These are phyloP conservation scores for Sugiyamaella pinicola DNA, from an alignment of 1,139 yeast genomes.

Conservation along the genomic window DNA sequence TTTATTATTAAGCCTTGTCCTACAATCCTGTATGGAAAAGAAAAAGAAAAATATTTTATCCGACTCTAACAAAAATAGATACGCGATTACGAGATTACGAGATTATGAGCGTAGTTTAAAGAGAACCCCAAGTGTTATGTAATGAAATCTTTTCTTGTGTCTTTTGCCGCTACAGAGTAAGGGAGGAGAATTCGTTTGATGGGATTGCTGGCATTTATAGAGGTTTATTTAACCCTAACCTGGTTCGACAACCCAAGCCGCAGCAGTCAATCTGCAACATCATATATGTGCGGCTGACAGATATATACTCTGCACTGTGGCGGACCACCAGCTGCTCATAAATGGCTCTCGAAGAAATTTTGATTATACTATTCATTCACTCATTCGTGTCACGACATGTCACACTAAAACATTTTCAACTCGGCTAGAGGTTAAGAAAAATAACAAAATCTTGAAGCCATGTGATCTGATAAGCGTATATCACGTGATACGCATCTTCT, in stretches of 20 bases:
- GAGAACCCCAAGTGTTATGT: not conserved
- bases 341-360: too few species aligned
- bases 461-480: too few species aligned
- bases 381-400: too few species aligned
- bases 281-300: too few species aligned
- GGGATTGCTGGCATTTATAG: constrained; percentile 3
- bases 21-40: not conserved
- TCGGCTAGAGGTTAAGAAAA: too few species aligned
- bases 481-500: too few species aligned
- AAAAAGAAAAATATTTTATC: not conserved
- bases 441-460: too few species aligned
- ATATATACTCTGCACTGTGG: too few species aligned
- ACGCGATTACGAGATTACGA: not conserved
- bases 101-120: not conserved
- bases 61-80: not conserved
- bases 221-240: not conserved
- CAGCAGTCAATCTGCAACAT: too few species aligned
- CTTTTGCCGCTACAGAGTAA: not conserved
- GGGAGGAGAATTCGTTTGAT: not conserved
- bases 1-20: not conserved
- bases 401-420: too few species aligned
- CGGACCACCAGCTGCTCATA: too few species aligned
- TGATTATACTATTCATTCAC: too few species aligned
- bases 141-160: not conserved
- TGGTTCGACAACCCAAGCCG: not conserved